Evolutionary conservation across 148 eudicot genomes (phyloP), one percentile per base, ranked within the genome.

Genomic region (Limonium bicolor): DNA sequence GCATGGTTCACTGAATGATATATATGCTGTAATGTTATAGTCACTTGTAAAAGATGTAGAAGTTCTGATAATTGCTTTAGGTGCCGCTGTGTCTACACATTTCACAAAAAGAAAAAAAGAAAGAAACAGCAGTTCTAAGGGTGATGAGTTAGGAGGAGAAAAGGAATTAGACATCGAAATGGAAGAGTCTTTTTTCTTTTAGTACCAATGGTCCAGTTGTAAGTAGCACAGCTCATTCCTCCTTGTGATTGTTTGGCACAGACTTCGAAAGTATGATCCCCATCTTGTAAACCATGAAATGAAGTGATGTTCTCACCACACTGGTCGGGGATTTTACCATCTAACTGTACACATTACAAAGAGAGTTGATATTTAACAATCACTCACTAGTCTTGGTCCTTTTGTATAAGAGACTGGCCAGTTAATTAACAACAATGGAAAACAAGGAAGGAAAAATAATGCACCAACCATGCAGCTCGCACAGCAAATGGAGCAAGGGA

Each of bases 181-280:
- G 5, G 26, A 53, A n/a, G n/a, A n/a, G n/a, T 30, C 35, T 21
- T 27, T 36, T 20, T 40, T 56, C 44, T 50, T 68, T 44, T n/a
- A n/a, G n/a, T n/a, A 86, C 96, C 96, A 64, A 86, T 43, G 42
- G 65, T 84, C 97, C 99, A 90, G 59, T 67, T 67, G 69, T 78
- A 76, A 61, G 53, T 64, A 44, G 88, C 65, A 69, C 95, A 85
- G 56, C 74, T 74, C n/a, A n/a, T n/a, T 54, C 30, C 54, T 60
- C 76, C 74, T 50, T 28, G 69, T 31, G 63, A 15, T 27, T 65
- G 69, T 22, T 61, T 63, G 51, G 76, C 36, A 67, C 99, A 90
- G 64, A 73, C 95, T 61, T 62, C 54, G 33, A 85, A 65, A n/a
- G 70, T 71, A 65, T 85, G 94, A 36, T 65, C 41, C 58, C 99